Percentiles rank a stretch among this genome's conserved stretches.
Evolutionary conservation across 306 rosid species (phyloP).

Genomic region (Sesbania bispinosa): DNA sequence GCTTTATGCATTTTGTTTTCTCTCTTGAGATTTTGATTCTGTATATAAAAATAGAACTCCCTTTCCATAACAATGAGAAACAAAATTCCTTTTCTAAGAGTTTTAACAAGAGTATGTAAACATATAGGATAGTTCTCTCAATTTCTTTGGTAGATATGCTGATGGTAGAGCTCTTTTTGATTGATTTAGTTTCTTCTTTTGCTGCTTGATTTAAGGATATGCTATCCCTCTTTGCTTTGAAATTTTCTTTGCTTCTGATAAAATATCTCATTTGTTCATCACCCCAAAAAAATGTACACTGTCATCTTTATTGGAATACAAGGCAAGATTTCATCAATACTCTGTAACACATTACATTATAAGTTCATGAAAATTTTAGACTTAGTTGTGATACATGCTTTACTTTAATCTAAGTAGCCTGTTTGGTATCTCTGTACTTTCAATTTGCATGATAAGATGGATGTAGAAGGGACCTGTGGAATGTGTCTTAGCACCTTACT

Average conservation of each 20-base stretch:
- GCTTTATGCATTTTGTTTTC: too few species aligned
- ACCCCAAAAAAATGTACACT: neutral
- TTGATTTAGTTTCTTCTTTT: neutral
- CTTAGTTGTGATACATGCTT: neutral
- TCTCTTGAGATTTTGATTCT: too few species aligned
- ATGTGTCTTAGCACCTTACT: neutral
- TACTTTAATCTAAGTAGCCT: neutral
- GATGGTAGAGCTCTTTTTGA: neutral
- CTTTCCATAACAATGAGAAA: neutral
- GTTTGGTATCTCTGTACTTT: neutral
- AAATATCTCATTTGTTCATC: neutral
- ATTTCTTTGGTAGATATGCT: conserved; percentile 5
- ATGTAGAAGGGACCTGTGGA: neutral
- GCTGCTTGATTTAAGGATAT: neutral
- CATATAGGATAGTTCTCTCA: neutral
- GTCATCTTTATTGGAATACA: neutral
- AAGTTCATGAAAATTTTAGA: conserved; percentile 11
- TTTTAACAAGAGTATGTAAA: neutral
- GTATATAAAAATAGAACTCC: too few species aligned
- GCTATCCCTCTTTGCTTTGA: neutral
- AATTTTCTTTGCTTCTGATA: neutral
- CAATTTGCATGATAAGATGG: neutral
- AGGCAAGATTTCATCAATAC: neutral
- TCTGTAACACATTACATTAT: neutral
- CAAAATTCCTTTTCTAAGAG: neutral